A percentile compares a stretch with the other conserved stretches of the same genome.
Evolutionary conservation across 352 stramenopile genomes (phyloP).

Genomic region (Pythium rishiriense): DNA sequence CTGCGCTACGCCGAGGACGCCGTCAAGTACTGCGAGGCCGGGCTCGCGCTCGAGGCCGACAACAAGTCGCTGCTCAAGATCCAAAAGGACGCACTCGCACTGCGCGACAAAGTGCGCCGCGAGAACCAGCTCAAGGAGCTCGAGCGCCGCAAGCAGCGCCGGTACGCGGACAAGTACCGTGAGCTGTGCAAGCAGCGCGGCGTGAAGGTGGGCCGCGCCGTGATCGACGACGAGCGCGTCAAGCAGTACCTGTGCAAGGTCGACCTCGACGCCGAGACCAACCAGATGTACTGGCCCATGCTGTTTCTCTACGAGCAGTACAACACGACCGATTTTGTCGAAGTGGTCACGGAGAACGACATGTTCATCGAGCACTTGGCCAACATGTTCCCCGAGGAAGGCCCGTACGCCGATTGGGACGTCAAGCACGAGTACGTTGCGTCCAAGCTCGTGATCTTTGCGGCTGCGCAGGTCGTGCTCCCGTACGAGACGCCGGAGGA

Average conservation of each 20-base stretch:
- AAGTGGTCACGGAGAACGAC: constrained; percentile 80
- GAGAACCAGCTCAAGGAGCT: constrained; percentile 55
- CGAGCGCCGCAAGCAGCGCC: constrained; percentile 66
- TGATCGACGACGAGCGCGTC: constrained; percentile 82
- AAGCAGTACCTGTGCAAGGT: constrained; percentile 83
- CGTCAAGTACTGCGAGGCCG: constrained; percentile 78
- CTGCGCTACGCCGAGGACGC: constrained; percentile 79
- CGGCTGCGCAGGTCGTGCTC: constrained; percentile 66
- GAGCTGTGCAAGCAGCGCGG: constrained; percentile 62
- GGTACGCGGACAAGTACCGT: constrained; percentile 77
- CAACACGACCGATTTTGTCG: constrained; percentile 83
- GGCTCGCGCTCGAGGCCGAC: constrained; percentile 66
- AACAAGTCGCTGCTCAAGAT: constrained; percentile 80
- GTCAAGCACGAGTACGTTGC: constrained; percentile 66
- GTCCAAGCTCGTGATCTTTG: constrained; percentile 76
- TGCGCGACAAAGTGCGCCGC: constrained; percentile 63
- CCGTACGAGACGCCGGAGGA: constrained; percentile 61
- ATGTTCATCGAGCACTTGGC: constrained; percentile 82
- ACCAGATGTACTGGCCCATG: constrained; percentile 76
- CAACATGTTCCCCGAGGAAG: constrained; percentile 90
- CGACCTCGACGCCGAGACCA: constrained; percentile 58
- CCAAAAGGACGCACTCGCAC: constrained; percentile 54
- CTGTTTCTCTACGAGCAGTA: constrained; percentile 88
- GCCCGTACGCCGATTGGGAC: constrained; percentile 84
- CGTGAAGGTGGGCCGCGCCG: constrained; percentile 66